Evolutionary conservation across 2,329 filamentous ascomycete species (phyloP).

Genomic region (Epichloe bromicola): DNA sequence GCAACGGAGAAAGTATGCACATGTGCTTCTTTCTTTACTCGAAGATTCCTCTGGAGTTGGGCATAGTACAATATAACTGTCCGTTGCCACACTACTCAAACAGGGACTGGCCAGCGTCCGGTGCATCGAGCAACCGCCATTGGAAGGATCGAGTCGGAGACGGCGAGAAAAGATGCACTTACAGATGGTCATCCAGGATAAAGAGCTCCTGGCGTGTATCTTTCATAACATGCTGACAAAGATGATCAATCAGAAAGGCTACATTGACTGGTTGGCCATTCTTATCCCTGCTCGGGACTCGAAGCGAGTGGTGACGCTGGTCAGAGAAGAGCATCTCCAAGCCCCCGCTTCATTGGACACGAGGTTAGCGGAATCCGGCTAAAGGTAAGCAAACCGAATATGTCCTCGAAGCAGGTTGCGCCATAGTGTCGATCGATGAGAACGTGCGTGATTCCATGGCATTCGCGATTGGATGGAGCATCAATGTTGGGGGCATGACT

Average conservation of each 20-base stretch:
- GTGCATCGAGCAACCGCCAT: background rate
- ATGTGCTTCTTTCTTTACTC: background rate
- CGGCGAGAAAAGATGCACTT: conserved; percentile 28
- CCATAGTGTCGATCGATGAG: background rate
- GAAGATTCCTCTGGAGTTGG: background rate
- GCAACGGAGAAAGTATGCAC: background rate
- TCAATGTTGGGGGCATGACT: background rate
- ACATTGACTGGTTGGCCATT: conserved; percentile 53
- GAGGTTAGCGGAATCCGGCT: background rate
- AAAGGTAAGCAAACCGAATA: background rate
- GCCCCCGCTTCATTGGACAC: conserved; percentile 51
- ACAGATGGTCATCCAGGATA: conserved; percentile 79
- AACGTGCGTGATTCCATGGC: background rate
- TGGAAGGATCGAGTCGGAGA: background rate
- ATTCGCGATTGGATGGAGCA: conserved; percentile 1
- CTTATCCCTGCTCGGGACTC: conserved; percentile 49
- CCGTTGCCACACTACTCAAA: background rate
- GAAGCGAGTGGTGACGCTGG: conserved; percentile 57
- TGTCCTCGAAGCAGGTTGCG: background rate
- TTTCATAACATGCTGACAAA: conserved; percentile 73
- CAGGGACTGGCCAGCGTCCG: background rate
- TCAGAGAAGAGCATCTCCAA: conserved; percentile 90
- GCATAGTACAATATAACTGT: background rate
- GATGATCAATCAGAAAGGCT: conserved; percentile 61
- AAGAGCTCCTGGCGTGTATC: conserved; percentile 81